Conservation (phyloP, 2,329 filamentous ascomycete genomes). For the Ophiostoma quercus region DNA sequence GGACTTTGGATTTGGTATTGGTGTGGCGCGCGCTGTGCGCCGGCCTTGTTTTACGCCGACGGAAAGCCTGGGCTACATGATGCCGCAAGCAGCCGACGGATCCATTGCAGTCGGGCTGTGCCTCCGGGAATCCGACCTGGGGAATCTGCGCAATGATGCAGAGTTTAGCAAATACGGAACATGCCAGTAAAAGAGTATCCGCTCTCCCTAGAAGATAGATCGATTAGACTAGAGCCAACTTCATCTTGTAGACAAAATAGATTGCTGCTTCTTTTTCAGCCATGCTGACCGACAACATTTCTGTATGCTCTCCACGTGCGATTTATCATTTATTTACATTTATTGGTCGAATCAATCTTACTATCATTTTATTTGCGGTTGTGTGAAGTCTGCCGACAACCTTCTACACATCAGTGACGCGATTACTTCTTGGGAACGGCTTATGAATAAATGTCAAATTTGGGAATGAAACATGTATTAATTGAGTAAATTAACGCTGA, state of each 20-base stretch:
- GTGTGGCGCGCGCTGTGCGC: conserved; percentile 41
- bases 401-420: no score
- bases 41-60: conserved; percentile 43
- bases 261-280: no score
- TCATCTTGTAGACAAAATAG: no score
- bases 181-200: background rate
- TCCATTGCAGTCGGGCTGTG: conserved; percentile 14
- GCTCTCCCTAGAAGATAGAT: no score
- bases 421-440: no score
- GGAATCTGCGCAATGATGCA: background rate
- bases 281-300: no score
- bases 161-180: background rate
- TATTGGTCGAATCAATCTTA: no score
- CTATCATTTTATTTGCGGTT: no score
- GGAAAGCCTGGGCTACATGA: conserved; percentile 47
- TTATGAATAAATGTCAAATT: background rate
- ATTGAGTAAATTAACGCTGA: background rate
- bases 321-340: no score
- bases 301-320: no score
- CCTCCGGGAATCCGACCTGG: conserved; percentile 19
- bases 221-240: no score
- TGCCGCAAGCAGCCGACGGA: conserved; percentile 30
- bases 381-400: no score
- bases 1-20: conserved; percentile 38
- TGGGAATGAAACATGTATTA: background rate